These are phyloP conservation scores for Babjeviella inositovora DNA, from an alignment of 805 yeast species.

Conservation along the genomic window DNA sequence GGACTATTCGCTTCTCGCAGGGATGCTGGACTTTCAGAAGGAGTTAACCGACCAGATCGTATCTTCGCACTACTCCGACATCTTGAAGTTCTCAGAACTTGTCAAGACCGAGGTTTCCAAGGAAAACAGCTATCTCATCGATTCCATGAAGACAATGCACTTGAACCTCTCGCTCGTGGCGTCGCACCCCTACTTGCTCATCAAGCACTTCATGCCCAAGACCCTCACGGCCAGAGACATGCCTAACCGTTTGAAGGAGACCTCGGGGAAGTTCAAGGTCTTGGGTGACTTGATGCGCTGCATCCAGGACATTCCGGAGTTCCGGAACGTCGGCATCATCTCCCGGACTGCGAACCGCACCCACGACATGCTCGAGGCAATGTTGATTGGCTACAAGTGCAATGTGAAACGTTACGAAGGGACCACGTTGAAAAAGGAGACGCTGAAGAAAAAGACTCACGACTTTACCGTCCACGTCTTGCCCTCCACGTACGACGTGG, in stretches of 20 bases:
- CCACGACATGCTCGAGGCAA: constrained; percentile 59
- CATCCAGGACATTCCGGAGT: constrained; percentile 19
- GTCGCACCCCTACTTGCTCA: constrained; percentile 77
- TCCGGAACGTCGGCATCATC: too few species aligned
- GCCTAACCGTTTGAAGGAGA: constrained; percentile 53
- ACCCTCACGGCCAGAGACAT: constrained; percentile 55
- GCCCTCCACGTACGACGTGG: constrained; percentile 14
- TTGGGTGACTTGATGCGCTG: constrained; percentile 47
- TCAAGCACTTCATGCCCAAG: constrained; percentile 78
- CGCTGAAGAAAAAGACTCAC: constrained; percentile 4
- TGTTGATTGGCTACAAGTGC: constrained; percentile 45
- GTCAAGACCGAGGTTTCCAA: constrained; percentile 19
- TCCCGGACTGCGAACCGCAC: too few species aligned
- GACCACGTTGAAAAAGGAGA: constrained; percentile 34
- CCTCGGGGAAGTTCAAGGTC: constrained; percentile 74
- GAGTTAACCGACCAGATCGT: constrained; percentile 86
- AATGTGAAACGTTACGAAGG: constrained; percentile 48
- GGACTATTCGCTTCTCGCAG: constrained; percentile 68
- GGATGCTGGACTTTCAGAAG: constrained; percentile 75
- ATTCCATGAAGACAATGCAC: constrained; percentile 62
- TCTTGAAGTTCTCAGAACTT: constrained; percentile 69
- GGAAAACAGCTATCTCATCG: constrained; percentile 22
- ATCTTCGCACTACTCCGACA: constrained; percentile 82
- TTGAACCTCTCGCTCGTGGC: constrained; percentile 67
- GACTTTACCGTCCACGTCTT: constrained; percentile 20